Conservation (phyloP, 2,329 filamentous ascomycete species). For the Laburnicola sp. region DNA sequence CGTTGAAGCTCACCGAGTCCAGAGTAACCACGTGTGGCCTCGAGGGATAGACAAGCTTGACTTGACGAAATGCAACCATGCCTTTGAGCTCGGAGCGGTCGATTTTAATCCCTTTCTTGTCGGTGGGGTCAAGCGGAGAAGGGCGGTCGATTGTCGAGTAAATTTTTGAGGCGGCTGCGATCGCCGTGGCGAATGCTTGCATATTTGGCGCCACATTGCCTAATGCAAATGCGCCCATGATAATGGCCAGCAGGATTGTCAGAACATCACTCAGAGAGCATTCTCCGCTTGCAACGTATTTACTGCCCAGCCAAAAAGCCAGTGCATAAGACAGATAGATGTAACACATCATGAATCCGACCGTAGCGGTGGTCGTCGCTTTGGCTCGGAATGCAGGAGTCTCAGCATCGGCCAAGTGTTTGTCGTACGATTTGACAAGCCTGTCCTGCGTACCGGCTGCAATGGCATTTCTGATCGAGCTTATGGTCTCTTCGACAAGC, state of each 20-base stretch:
- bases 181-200: background rate
- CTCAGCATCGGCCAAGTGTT: background rate
- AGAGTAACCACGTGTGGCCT: slow-evolving; percentile 39
- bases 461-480: background rate
- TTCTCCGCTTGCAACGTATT: background rate
- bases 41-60: background rate
- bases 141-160: background rate
- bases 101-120: background rate
- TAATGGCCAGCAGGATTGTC: background rate
- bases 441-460: background rate
- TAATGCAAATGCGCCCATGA: slow-evolving; percentile 2
- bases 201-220: background rate
- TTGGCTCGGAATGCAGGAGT: background rate
- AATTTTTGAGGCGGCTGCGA: slow-evolving; percentile 1
- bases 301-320: background rate
- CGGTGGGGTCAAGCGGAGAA: background rate
- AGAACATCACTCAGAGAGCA: background rate
- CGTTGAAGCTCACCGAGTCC: slow-evolving; percentile 70
- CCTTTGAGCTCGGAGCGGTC: background rate
- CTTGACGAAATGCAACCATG: background rate
- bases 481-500: background rate
- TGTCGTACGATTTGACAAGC: background rate
- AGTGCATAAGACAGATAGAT: background rate
- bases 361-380: background rate
- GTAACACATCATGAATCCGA: background rate